These are phyloP conservation scores for Barbatosphaeria neglecta DNA, from an alignment of 495 filamentous ascomycete genomes.

Conservation along the genomic window DNA sequence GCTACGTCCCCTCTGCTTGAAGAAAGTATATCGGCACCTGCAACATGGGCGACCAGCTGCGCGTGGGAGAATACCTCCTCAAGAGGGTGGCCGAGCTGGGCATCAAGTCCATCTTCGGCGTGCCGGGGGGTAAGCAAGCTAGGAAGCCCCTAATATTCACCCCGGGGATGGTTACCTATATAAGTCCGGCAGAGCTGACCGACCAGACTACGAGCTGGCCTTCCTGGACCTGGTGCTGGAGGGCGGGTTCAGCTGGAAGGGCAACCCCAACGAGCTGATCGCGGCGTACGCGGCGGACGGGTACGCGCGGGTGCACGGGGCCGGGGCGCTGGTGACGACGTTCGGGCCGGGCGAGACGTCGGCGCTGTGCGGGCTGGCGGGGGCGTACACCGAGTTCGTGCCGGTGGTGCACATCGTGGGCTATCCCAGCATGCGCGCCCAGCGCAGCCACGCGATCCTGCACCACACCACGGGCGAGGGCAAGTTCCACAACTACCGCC, in stretches of 20 bases:
- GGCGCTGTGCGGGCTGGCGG: conserved; percentile 54
- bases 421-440: conserved; percentile 41
- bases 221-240: conserved; percentile 49
- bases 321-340: conserved; percentile 57
- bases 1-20: no score
- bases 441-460: conserved; percentile 46
- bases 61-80: conserved; percentile 47
- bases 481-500: conserved; percentile 62
- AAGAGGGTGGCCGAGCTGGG: conserved; percentile 53
- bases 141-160: no score
- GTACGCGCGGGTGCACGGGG: conserved; percentile 57
- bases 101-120: conserved; percentile 47
- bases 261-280: conserved; percentile 64
- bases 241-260: conserved; percentile 54
- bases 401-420: conserved; percentile 71
- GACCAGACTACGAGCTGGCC: conserved; percentile 55
- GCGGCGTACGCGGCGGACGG: conserved; percentile 65
- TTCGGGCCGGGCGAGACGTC: conserved; percentile 66
- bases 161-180: neutral
- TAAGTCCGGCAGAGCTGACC: no score
- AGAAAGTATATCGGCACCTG: neutral
- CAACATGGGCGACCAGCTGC: neutral
- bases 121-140: conserved; percentile 33
- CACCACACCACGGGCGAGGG: conserved; percentile 85
- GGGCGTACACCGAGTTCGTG: conserved; percentile 56